These are phyloP conservation scores for Pascua guehoae DNA, from an alignment of 1,284 basidiomycete genomes.

Conservation along the genomic window DNA sequence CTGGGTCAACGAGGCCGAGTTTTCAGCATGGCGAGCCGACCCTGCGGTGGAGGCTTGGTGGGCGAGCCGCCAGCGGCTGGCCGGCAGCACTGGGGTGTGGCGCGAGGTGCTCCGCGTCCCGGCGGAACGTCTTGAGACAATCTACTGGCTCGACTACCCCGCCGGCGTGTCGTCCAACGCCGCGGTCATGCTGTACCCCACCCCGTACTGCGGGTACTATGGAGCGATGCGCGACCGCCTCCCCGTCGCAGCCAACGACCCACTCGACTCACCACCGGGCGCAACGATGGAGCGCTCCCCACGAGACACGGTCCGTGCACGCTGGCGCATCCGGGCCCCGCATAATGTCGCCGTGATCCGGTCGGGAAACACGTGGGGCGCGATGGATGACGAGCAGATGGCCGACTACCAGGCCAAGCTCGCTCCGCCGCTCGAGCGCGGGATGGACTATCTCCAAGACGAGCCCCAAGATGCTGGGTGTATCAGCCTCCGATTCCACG, in stretches of 20 bases:
- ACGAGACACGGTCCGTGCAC: not conserved
- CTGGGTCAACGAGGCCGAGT: not conserved
- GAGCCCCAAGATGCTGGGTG: slow-evolving; percentile 3
- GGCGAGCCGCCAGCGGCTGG: not conserved
- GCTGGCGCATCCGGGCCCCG: slow-evolving; percentile 2
- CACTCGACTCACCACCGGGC: not conserved
- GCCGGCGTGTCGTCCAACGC: slow-evolving; percentile 5
- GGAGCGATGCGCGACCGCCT: slow-evolving; percentile 16
- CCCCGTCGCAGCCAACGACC: not conserved
- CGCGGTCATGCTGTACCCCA: slow-evolving; percentile 7
- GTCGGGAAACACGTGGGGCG: slow-evolving; percentile 10
- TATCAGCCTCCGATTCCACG: slow-evolving; percentile 1
- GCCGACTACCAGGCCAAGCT: slow-evolving; percentile 8
- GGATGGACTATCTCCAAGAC: slow-evolving; percentile 8
- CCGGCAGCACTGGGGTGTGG: not conserved
- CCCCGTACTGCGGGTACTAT: slow-evolving; percentile 18
- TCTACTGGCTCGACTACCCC: slow-evolving; percentile 15
- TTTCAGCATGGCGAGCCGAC: not conserved
- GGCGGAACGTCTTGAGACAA: slow-evolving; percentile 6
- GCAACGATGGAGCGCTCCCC: not conserved
- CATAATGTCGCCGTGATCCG: slow-evolving; percentile 11
- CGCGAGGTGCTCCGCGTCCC: slow-evolving; percentile 11
- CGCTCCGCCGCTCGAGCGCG: slow-evolving; percentile 6
- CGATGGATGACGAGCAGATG: slow-evolving; percentile 10
- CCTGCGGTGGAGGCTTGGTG: slow-evolving; percentile 8